These are phyloP conservation scores for Paraurostyla sp. DNA, from an alignment of 73 alveolate genomes.

Conservation along the genomic window DNA sequence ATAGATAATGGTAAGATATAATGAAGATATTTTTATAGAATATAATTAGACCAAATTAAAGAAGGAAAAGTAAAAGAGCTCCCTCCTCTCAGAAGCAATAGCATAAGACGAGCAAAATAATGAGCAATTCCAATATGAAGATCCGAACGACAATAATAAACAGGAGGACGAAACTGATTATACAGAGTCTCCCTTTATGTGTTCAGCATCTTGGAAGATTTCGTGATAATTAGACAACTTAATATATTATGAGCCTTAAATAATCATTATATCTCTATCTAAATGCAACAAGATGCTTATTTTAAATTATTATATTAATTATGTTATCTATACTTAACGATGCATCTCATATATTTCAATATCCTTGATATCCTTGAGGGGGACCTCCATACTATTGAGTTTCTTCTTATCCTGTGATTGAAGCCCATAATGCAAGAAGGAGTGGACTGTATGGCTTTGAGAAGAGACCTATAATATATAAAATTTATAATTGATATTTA, in stretches of 20 bases:
- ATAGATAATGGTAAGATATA: conserved; percentile 2
- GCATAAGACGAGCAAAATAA: background rate
- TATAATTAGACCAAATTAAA: background rate
- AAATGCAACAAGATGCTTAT: background rate
- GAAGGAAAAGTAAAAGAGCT: background rate
- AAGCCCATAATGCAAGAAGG: conserved; percentile 1
- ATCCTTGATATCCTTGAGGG: conserved; percentile 42
- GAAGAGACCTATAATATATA: background rate
- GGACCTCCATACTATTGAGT: conserved; percentile 14
- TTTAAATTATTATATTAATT: background rate
- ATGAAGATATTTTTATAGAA: background rate
- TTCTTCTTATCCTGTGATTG: conserved; percentile 25
- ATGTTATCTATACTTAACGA: background rate
- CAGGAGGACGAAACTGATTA: conserved; percentile 30
- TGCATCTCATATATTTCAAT: background rate
- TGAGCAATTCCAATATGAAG: background rate
- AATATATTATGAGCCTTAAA: background rate
- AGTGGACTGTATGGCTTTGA: conserved; percentile 53
- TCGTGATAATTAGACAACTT: background rate
- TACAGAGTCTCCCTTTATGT: conserved; percentile 27
- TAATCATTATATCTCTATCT: background rate
- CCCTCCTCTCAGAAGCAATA: conserved; percentile 36
- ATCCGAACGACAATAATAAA: background rate
- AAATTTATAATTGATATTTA: background rate
- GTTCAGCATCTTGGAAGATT: conserved; percentile 45